phyloP scores from a whole-genome alignment of 2,329 filamentous ascomycete genomes.

The Zarea fungicola region DNA sequence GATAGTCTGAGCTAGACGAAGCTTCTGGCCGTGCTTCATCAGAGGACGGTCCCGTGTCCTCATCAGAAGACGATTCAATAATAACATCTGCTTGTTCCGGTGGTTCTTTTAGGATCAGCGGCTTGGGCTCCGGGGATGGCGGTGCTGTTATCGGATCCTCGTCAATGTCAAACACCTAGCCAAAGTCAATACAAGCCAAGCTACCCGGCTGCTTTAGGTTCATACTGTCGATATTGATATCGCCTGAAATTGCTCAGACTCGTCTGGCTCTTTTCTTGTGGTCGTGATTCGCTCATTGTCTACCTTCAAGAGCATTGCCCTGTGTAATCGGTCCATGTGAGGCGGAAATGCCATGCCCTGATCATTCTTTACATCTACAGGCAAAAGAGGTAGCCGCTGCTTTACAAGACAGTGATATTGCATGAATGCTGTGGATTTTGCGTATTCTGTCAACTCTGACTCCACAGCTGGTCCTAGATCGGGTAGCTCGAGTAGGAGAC shows the following conservation, averaged over 20 bases:
- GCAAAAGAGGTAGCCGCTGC: slow-evolving; percentile 27
- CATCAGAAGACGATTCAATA: neutral
- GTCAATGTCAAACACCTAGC: neutral
- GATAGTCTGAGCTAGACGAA: too few species aligned
- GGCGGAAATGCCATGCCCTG: slow-evolving; percentile 24
- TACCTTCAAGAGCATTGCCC: slow-evolving; percentile 23
- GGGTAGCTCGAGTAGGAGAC: slow-evolving; percentile 3
- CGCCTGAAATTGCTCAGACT: accelerated
- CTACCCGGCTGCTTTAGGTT: neutral
- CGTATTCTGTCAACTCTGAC: too few species aligned
- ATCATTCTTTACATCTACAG: slow-evolving; percentile 20
- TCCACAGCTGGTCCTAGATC: neutral
- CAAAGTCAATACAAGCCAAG: neutral
- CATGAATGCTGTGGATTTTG: too few species aligned
- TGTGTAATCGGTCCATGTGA: slow-evolving; percentile 17
- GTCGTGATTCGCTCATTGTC: slow-evolving; percentile 17
- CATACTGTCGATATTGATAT: neutral
- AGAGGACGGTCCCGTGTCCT: neutral
- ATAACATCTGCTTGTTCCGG: neutral
- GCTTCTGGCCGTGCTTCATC: neutral
- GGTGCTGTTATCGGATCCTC: slow-evolving; percentile 1
- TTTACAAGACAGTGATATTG: slow-evolving; percentile 15
- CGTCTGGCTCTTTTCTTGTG: neutral
- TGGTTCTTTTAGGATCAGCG: too few species aligned
- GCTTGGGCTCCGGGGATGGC: too few species aligned